These are phyloP conservation scores for Leucocoprinus birnbaumii DNA, from an alignment of 768 basidiomycete genomes.

Conservation along the genomic window DNA sequence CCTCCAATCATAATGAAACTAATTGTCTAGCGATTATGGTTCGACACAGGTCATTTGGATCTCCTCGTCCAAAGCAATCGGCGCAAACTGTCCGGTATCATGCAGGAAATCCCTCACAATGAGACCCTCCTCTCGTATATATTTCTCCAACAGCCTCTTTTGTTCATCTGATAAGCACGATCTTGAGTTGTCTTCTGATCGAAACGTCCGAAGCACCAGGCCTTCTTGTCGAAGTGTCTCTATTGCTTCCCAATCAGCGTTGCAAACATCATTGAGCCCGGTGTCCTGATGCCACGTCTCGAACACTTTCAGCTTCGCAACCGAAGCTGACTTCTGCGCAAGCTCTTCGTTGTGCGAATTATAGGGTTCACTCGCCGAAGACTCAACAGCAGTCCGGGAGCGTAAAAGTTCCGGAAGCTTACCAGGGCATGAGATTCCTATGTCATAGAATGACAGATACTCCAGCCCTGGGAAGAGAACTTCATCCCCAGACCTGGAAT, in stretches of 20 bases:
- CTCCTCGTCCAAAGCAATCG: not conserved
- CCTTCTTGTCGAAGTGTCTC: not conserved
- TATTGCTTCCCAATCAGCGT: conserved; percentile 1
- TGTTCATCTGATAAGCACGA: conserved; percentile 1
- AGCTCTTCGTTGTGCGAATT: not conserved
- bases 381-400: not conserved
- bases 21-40: not conserved
- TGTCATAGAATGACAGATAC: conserved; percentile 8
- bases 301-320: conserved; percentile 4
- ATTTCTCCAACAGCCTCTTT: not conserved
- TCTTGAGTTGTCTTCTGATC: not conserved
- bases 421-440: not conserved
- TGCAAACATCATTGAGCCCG: not conserved
- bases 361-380: too few relatives aligned
- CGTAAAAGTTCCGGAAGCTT: conserved; percentile 2
- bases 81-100: conserved; percentile 9
- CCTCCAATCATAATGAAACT: not conserved
- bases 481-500: not conserved
- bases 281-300: conserved; percentile 7
- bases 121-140: conserved; percentile 3
- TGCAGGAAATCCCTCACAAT: conserved; percentile 9
- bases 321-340: not conserved
- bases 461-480: conserved; percentile 3
- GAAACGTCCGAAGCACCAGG: conserved; percentile 3
- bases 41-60: not conserved